These are phyloP conservation scores for Aureobasidium sp. DNA, from an alignment of 2,329 filamentous ascomycete species.

Conservation along the genomic window DNA sequence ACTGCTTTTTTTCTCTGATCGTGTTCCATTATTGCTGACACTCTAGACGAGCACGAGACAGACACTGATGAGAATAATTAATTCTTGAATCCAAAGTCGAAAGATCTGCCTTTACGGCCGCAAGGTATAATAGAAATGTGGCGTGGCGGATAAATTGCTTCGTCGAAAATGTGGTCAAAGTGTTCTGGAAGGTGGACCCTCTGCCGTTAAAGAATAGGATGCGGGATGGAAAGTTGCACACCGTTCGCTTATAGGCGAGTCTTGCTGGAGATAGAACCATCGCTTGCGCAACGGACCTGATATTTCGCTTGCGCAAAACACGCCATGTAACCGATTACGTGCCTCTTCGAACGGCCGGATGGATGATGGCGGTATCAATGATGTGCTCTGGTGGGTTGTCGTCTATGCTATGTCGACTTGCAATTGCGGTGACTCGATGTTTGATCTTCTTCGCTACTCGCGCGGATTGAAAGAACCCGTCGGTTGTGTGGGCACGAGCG, in stretches of 20 bases:
- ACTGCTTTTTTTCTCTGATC: neutral
- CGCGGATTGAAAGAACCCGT: neutral
- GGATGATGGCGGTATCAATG: neutral
- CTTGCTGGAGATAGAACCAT: neutral
- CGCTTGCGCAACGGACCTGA: neutral
- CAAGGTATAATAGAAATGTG: neutral
- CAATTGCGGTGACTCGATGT: neutral
- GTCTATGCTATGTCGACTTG: neutral
- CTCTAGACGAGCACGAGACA: neutral
- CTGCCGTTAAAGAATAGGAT: neutral
- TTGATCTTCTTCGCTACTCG: neutral
- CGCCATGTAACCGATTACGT: neutral
- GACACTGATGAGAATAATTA: neutral
- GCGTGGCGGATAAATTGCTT: neutral
- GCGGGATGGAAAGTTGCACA: neutral
- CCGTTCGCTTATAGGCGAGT: slow-evolving; percentile 7
- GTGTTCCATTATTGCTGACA: neutral
- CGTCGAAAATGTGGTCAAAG: neutral
- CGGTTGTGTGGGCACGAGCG: neutral
- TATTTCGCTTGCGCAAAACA: neutral
- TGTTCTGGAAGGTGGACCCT: neutral
- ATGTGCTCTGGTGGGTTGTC: neutral
- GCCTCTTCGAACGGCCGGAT: neutral
- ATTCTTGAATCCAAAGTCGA: too few relatives aligned
- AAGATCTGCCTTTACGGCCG: neutral